Base-by-base conservation (phyloP, 1,284 basidiomycete species). In the Leucoagaricus sp. region DNA sequence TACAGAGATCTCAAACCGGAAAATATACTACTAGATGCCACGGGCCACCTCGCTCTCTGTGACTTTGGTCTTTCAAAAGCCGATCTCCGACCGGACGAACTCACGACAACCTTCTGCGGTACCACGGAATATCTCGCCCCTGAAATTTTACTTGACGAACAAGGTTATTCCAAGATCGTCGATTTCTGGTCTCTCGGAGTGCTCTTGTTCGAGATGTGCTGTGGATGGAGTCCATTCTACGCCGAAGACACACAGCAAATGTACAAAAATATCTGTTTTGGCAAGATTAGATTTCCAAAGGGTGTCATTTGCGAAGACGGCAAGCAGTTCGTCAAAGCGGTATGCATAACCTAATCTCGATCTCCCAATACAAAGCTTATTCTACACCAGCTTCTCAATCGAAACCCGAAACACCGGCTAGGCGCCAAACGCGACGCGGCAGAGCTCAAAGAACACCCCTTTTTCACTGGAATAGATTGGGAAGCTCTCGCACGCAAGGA, bases 241-340 rank as follows among this genome's bases (percentile, higher is more conserved):
- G 96, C 96, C 13, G 97, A 99, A 68, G 97, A 99, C 71, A 98
- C 95, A 15, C 96, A 99, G 72, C 94, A 98, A 75, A 99, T 99
- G 97, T 99, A 99, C 80, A 95, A 95, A 82, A 93, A 96, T 78
- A 99, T 99, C 65, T 98, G 95, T 72, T 95, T 94, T 73, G 97
- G 97, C 63, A 99, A 98, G 83, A 98, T 99, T 71, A 85, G 96
- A 61, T 99, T 99, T 79, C 97, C 97, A 26, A 91, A 95, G 67
- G 94, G 93, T 54, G 96, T 98, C 29, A 98, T 99, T 66, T 89
- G 90, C 59, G 97, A 99, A 66, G 96, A 98, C 58, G 97, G 97
- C 55, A 99, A 99, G 78, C 93, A 97, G 75, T 99, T 99, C 65
- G 97, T 99, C 68, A 99, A 99, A 75, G 95, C 94, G 58, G 93